These are phyloP conservation scores for Henningerozyma blattae DNA, from an alignment of 805 yeast genomes.

Conservation along the genomic window DNA sequence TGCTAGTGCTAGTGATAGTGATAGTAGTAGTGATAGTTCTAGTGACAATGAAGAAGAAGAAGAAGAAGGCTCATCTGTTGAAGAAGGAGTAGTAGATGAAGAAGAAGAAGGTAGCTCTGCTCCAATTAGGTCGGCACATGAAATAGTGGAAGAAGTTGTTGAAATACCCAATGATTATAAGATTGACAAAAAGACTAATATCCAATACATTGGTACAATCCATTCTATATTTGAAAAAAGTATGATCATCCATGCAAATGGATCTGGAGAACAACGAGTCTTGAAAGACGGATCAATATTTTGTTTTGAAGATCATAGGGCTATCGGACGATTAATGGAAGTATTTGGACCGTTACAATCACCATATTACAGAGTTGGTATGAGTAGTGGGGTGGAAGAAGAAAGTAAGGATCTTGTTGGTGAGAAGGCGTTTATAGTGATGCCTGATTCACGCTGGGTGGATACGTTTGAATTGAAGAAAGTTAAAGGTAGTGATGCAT, in stretches of 20 bases:
- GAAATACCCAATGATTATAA: constrained; percentile 53
- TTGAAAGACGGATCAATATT: constrained; percentile 71
- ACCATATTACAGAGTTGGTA: constrained; percentile 72
- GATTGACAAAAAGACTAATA: constrained; percentile 47
- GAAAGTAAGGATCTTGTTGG: constrained; percentile 40
- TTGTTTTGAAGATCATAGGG: constrained; percentile 58
- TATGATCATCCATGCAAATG: constrained; percentile 55
- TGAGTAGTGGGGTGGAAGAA: constrained; percentile 20
- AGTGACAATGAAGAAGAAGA: too few relatives aligned
- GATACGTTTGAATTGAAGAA: constrained; percentile 61
- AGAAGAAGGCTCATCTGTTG: constrained; percentile 7
- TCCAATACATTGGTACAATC: constrained; percentile 62
- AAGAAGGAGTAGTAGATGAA: constrained; percentile 7
- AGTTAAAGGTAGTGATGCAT: constrained; percentile 85
- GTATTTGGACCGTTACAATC: constrained; percentile 78
- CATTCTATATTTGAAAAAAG: constrained; percentile 60
- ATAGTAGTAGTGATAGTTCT: constrained; percentile 1
- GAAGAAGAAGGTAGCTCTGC: constrained; percentile 29
- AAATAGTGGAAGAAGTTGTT: constrained; percentile 59
- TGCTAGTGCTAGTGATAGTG: constrained; percentile 6
- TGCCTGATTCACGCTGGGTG: constrained; percentile 66
- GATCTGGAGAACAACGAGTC: constrained; percentile 77
- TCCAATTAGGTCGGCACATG: constrained; percentile 74
- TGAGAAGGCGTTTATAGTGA: constrained; percentile 58
- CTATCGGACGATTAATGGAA: constrained; percentile 73